Evolutionary conservation across 2,329 filamentous ascomycete species (phyloP).

Genomic region (Ascochyta lentis): DNA sequence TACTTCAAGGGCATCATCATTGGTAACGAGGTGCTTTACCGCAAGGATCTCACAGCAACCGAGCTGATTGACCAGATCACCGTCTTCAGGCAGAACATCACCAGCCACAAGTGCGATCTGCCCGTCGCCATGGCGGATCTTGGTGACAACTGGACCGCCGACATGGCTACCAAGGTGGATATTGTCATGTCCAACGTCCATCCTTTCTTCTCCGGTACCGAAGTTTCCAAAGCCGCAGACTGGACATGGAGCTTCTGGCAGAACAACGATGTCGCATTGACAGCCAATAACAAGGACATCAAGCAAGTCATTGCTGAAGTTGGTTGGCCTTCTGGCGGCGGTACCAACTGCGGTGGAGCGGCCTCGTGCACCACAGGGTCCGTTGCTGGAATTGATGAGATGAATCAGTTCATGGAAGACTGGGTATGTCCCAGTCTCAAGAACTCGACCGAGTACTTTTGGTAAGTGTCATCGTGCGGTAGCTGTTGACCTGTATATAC

Average conservation of each 20-base stretch:
- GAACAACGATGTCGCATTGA: slow-evolving; percentile 69
- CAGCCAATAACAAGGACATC: slow-evolving; percentile 53
- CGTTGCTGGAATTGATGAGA: slow-evolving; percentile 77
- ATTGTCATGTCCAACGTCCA: slow-evolving; percentile 97
- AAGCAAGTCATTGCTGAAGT: slow-evolving; percentile 88
- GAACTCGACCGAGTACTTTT: slow-evolving; percentile 93
- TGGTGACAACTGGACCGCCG: slow-evolving; percentile 81
- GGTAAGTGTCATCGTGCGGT: slow-evolving; percentile 60
- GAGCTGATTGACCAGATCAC: slow-evolving; percentile 69
- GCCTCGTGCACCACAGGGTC: slow-evolving; percentile 68
- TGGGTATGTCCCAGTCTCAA: slow-evolving; percentile 83
- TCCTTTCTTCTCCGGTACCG: slow-evolving; percentile 88
- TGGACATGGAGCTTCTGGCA: slow-evolving; percentile 91
- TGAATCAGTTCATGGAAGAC: slow-evolving; percentile 85
- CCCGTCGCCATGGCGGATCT: slow-evolving; percentile 88
- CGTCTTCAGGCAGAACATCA: slow-evolving; percentile 72
- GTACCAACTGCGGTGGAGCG: slow-evolving; percentile 73
- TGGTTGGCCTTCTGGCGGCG: slow-evolving; percentile 86
- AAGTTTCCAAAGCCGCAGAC: slow-evolving; percentile 68
- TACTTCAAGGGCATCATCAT: slow-evolving; percentile 68
- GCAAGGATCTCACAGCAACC: slow-evolving; percentile 69
- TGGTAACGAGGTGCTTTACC: slow-evolving; percentile 69
- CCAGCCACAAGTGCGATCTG: slow-evolving; percentile 68
- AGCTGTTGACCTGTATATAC: neutral
- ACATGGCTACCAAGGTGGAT: slow-evolving; percentile 75